These are phyloP conservation scores for Yamagishiella unicocca DNA, from an alignment of 139 green algal species.

Conservation along the genomic window DNA sequence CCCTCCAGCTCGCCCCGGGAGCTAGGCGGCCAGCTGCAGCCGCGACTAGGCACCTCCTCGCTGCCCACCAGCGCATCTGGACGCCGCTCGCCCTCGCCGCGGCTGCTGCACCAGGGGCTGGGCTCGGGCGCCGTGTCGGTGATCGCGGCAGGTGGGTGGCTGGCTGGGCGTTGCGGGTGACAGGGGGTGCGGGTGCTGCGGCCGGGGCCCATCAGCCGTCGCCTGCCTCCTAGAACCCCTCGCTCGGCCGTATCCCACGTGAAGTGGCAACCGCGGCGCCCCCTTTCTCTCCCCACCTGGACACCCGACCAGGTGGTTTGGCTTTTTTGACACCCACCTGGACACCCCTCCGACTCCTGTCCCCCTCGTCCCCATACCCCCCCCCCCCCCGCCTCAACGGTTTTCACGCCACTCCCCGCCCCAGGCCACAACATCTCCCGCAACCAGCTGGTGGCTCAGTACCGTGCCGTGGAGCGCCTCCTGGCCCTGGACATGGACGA, in stretches of 20 bases:
- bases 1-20: not conserved
- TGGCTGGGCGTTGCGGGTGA: no score
- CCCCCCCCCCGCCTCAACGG: no score
- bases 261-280: no score
- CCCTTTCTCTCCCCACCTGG: no score
- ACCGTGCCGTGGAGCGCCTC: slow-evolving; percentile 2
- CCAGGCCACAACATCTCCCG: not conserved
- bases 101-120: not conserved
- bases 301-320: no score
- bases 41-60: not conserved
- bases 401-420: no score
- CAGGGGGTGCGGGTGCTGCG: no score
- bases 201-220: no score
- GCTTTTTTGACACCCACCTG: no score
- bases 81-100: not conserved
- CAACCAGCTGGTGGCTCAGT: not conserved
- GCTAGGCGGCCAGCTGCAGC: not conserved
- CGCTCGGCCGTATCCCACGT: no score
- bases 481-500: slow-evolving; percentile 18
- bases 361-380: not conserved
- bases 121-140: not conserved
- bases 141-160: not conserved
- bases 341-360: no score
- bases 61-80: not conserved
- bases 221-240: no score